Percentiles rank a stretch among this genome's conserved stretches.
phyloP scores from a whole-genome alignment of 2,329 filamentous ascomycete species.

The Neofusicoccum kwambonambiense region DNA sequence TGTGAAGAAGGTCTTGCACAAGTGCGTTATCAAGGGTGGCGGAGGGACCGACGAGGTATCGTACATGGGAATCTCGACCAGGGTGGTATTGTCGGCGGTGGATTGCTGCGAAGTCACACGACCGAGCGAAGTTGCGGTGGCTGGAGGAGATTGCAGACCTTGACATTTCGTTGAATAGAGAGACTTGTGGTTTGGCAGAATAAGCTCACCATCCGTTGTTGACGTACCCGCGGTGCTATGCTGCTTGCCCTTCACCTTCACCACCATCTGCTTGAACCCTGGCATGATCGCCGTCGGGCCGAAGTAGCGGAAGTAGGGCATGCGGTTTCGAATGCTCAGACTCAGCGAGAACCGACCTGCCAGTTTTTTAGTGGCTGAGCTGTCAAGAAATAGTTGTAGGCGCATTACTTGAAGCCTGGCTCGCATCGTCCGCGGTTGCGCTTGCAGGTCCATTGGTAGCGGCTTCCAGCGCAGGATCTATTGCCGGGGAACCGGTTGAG shows the following conservation, averaged over 20 bases:
- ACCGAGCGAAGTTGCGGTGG: not conserved
- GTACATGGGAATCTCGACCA: conserved; percentile 63
- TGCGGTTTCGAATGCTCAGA: conserved; percentile 59
- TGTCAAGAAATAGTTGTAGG: conserved; percentile 16
- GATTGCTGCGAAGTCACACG: conserved; percentile 23
- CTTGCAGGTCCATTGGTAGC: not conserved
- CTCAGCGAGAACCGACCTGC: conserved; percentile 27
- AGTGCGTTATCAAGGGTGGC: conserved; percentile 70
- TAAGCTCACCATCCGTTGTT: conserved; percentile 41
- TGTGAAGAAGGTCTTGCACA: conserved; percentile 77
- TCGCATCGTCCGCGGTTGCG: conserved; percentile 36
- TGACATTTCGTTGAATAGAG: conserved; percentile 17
- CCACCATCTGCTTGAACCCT: conserved; percentile 90
- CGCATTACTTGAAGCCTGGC: conserved; percentile 29
- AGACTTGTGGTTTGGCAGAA: not conserved
- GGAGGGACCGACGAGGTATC: conserved; percentile 72
- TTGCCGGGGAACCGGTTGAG: not conserved
- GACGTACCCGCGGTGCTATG: conserved; percentile 59
- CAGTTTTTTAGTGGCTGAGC: conserved; percentile 27
- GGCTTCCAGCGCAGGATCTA: conserved; percentile 10
- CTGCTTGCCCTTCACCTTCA: conserved; percentile 67
- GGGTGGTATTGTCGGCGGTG: conserved; percentile 43
- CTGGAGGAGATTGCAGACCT: conserved; percentile 33
- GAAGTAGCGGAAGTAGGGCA: conserved; percentile 89
- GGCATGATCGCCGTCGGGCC: conserved; percentile 88